phyloP scores from a whole-genome alignment of 306 rosid species.

The Quercus berberidifolia region DNA sequence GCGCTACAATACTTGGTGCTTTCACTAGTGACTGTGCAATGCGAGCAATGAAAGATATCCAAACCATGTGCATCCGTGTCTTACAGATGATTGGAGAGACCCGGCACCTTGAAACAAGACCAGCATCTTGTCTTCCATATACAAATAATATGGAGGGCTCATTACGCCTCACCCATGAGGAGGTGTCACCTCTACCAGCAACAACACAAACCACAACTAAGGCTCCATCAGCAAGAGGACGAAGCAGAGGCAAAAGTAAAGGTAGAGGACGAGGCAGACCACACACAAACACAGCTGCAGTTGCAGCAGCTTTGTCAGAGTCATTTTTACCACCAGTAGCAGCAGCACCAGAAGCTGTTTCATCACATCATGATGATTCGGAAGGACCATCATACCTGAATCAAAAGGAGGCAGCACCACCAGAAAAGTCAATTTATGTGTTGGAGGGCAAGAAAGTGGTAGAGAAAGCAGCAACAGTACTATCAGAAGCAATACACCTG shows the following conservation, averaged over 20 bases:
- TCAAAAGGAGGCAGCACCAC: not conserved
- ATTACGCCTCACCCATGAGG: not conserved
- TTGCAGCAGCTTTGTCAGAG: not conserved
- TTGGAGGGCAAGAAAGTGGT: not conserved
- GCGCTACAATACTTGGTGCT: conserved; percentile 5
- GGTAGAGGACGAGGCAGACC: not conserved
- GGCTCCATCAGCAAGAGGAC: not conserved
- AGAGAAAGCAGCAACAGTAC: not conserved
- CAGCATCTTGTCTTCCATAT: not conserved
- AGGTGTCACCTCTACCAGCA: not conserved
- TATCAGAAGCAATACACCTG: not conserved
- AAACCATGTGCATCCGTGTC: conserved; percentile 13
- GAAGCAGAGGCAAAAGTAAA: not conserved
- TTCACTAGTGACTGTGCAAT: conserved; percentile 2
- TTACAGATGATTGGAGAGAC: conserved; percentile 24
- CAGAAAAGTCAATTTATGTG: not conserved
- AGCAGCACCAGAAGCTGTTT: not conserved
- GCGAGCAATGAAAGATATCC: conserved; percentile 14
- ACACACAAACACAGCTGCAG: not conserved
- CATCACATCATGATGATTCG: not conserved
- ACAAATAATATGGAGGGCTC: not conserved
- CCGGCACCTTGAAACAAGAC: conserved; percentile 19
- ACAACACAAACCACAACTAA: not conserved
- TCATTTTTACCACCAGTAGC: not conserved
- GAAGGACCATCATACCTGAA: not conserved